Evolutionary conservation across 331 rosid genomes (phyloP).

Genomic region (Malus hybrid): DNA sequence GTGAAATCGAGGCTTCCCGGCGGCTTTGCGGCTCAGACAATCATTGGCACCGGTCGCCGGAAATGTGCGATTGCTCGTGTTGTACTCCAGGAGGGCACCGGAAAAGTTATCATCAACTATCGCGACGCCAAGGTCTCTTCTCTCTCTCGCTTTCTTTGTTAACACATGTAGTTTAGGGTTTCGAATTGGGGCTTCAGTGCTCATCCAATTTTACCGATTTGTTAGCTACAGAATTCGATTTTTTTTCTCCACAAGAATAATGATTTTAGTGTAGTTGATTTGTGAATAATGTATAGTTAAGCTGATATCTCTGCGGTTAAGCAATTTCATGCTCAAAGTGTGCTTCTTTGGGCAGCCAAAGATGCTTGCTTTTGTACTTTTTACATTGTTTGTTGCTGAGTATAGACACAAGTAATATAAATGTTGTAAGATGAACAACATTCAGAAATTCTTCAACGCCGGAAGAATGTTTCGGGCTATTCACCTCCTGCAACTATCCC

Average conservation of each 20-base stretch:
- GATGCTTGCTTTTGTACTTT: neutral
- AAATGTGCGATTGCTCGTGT: conserved; percentile 82
- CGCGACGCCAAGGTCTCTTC: conserved; percentile 62
- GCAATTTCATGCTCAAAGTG: neutral
- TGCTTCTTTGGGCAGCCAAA: neutral
- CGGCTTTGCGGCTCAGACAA: conserved; percentile 86
- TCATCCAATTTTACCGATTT: neutral
- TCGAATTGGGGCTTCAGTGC: neutral
- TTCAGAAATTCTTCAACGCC: no score
- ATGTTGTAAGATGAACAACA: no score
- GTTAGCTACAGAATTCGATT: no score
- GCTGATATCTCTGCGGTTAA: neutral
- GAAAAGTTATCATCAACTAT: conserved; percentile 78
- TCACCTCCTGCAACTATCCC: no score
- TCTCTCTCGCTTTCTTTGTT: neutral
- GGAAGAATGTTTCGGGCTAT: no score
- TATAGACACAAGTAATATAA: no score
- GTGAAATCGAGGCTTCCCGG: conserved; percentile 91
- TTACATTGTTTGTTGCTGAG: no score
- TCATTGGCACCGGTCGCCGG: conserved; percentile 90
- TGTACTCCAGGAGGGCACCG: conserved; percentile 85
- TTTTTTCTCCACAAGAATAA: rapidly evolving
- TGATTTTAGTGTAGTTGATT: no score
- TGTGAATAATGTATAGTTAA: no score
- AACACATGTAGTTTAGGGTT: neutral